Base-by-base conservation (phyloP, 225 moss, liverwort and hornwort genomes). In the Polytrichum commune region DNA sequence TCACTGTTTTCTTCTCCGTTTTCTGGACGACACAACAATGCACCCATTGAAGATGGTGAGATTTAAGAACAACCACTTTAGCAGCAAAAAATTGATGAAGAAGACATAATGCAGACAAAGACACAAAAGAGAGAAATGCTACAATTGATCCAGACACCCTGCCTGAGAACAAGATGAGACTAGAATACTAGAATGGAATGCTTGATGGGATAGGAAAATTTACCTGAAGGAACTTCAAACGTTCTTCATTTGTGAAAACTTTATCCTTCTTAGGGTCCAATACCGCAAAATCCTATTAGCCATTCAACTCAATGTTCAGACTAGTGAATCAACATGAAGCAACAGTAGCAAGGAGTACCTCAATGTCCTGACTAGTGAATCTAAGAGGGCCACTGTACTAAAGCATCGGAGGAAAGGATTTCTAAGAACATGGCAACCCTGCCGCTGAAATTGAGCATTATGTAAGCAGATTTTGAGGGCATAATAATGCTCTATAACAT, bases 221-320 rank as follows among this genome's bases (percentile, higher is more conserved):
- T 76, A 98, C 98, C 98, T 95, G 95, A 76, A 99, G 95, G 70
- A 95, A 93, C 55, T 84, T 67, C 1, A 99, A 84, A 28, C 98
- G 81, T 70, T 98, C 91, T 76, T 98, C 95, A 62, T 93, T 90
- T 63, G 87, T 74, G 69, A 84, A 88, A 53, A 90, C 89, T 27
- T 88, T 90, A 30, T 77, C 92, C 30, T 86, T 89, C 62, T 73
- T 92, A 13, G 88, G 88, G 68, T 98, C 90, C 79, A 91, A 83
- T 79, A 92, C 91, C 27, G 88, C 81, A 78, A 85, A 89, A 64
- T 94, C 94, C 94, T 97, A 71, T 69, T 65, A 58, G 20, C n/a
- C 58, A 58, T 20, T 22, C 58, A 58, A 24, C 23, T 46, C 46
- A 62, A 25, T 46, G 16, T 46, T 46, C 46, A 46, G 3, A 13